Evolutionary conservation across 306 rosid genomes (phyloP), one percentile per base, ranked within the genome.

Genomic region (Ormosia emarginata): DNA sequence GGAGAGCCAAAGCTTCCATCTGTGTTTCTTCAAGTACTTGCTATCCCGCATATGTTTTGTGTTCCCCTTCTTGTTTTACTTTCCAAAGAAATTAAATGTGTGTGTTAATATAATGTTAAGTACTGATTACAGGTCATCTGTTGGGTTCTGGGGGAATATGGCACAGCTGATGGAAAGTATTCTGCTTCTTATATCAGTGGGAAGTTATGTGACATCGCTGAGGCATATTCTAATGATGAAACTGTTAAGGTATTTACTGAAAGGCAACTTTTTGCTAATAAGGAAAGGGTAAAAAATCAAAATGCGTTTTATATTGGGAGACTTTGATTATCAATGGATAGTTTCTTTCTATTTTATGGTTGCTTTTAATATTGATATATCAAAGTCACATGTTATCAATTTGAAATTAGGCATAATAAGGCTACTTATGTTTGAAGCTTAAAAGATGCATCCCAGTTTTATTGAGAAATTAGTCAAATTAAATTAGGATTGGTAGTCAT

Each of bases 61-160:
- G 34, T 13, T 75, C 67, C 5, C 46, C 67, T 30, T 2, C 36
- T 50, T 36, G 32, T 53, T 79, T 29, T 39, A 41, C 49, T 56
- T 71, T 71, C 50, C 63, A 64, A 12, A 63, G 68, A 55, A 71
- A 44, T 71, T 82, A n/a, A n/a, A 55, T 41, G 8, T 69, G 83
- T 67, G 39, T 50, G 58, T 58, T 82, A 55, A 84, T 67, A 33
- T 71, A 84, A 84, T 52, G 52, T 57, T 71, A 71, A 69, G 72
- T 81, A 67, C 72, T 88, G 85, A 84, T 92, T 82, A 74, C 91
- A 95, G 99, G 97, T 95, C 83, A 95, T 95, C 77, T 95, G 99
- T 80, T 95, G 99, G 99, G 97, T 95, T 87, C 75, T 95, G 72
- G 99, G 99, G 79, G 99, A 95, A 83, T 95, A 93, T 83, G 99